Evolutionary conservation across 2,329 filamentous ascomycete species (phyloP).

Genomic region (Aspergillus awamori): DNA sequence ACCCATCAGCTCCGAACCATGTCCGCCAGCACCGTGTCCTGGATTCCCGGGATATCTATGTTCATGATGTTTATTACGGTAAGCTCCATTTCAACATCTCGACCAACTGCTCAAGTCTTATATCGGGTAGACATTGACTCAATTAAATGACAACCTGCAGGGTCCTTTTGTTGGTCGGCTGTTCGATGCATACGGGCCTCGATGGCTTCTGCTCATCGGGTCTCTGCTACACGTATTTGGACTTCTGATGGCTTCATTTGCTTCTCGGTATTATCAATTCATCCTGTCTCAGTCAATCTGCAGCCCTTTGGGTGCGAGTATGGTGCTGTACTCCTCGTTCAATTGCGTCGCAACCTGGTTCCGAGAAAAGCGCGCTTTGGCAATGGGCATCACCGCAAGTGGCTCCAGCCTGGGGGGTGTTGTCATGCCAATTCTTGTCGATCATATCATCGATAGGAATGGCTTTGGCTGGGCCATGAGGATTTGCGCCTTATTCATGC

Average conservation of each 20-base stretch:
- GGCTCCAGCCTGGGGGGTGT: conserved; percentile 59
- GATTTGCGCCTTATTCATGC: conserved; percentile 57
- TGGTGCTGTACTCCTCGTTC: conserved; percentile 17
- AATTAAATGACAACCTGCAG: not conserved
- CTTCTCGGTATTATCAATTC: conserved; percentile 52
- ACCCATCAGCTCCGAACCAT: conserved; percentile 50
- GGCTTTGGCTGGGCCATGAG: conserved; percentile 59
- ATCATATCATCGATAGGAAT: conserved; percentile 52
- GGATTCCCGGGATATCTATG: conserved; percentile 61
- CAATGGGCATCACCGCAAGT: conserved; percentile 55
- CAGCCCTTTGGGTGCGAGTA: conserved; percentile 48
- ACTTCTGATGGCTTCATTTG: conserved; percentile 51
- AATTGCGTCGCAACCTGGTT: conserved; percentile 53
- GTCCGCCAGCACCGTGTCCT: conserved; percentile 57
- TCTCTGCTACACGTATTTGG: conserved; percentile 57
- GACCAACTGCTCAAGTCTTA: too few species aligned
- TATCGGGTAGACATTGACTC: too few species aligned
- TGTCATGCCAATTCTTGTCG: conserved; percentile 62
- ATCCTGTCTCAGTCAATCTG: conserved; percentile 56
- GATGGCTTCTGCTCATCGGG: conserved; percentile 53
- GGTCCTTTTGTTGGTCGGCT: conserved; percentile 60
- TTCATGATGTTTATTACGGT: conserved; percentile 55
- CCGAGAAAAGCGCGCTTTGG: conserved; percentile 51
- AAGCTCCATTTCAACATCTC: conserved; percentile 26
- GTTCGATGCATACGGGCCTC: conserved; percentile 65